Evolutionary conservation across 225 moss, liverwort and hornwort genomes (phyloP), one percentile per base, ranked within the genome.

Genomic region (Pseudoscleropodium purum): DNA sequence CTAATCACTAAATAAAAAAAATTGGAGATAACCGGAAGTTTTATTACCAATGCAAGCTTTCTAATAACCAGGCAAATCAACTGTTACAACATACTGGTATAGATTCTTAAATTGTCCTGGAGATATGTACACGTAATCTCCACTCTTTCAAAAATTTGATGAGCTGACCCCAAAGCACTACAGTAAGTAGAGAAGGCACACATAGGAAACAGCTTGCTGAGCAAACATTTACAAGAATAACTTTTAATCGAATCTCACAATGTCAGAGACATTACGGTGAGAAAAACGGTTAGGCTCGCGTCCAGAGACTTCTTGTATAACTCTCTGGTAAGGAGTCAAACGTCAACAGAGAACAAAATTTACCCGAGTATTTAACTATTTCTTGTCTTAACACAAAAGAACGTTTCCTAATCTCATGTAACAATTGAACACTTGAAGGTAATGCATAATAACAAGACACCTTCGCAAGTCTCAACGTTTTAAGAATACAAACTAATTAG

Each of bases 331-430:
- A 80, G n/a, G 81, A 81, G 68, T 74, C 81, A 77, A 86, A 84
- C 79, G 57, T 83, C 88, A 75, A 91, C 80, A 80, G 80, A 63
- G 84, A 88, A 91, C 84, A 94, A 92, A 94, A 84, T 88, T 91
- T 75, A 94, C 85, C 79, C 86, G 78, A 66, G 77, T 66, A 78
- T 78, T 90, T 41, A 87, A 89, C 90, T 83, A 62, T 68, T 86
- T 84, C 86, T 84, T 41, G 81, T 69, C 83, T 82, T 89, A 81
- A 91, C 90, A 90, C 30, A 86, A 88, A 81, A 79, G 37, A 59
- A 72, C 59, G 54, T 83, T 79, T 86, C 78, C 92, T 89, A 91
- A 60, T 86, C 87, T 90, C 91, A 86, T 86, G 69, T 39, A 88
- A 89, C 80, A 73, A 82, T 91, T 91, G 88, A 87, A 79, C 86